Percentiles rank a stretch among this genome's conserved stretches.
These are phyloP conservation scores for Raphanus sativus DNA, from an alignment of 345 rosid genomes.

Conservation along the genomic window DNA sequence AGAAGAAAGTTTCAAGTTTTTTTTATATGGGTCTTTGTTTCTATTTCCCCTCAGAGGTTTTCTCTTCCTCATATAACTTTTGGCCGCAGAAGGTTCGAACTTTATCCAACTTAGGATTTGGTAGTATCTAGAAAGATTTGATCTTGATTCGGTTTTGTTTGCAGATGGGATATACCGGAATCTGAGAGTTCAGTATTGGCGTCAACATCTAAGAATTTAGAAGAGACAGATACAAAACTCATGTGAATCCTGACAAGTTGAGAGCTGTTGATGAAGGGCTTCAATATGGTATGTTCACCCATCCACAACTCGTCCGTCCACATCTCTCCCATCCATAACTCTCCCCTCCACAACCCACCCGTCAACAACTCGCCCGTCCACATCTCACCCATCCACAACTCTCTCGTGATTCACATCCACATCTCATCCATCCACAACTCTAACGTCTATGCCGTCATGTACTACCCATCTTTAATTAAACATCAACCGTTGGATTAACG, in stretches of 20 bases:
- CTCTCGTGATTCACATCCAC: no score
- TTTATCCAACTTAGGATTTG: constrained; percentile 13
- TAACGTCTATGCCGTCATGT: no score
- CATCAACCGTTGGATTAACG: no score
- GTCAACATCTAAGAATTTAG: constrained; percentile 82
- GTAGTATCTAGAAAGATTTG: neutral
- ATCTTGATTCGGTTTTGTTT: constrained; percentile 6
- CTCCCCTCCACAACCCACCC: no score
- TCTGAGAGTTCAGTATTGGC: constrained; percentile 50
- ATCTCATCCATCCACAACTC: no score
- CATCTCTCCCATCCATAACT: no score
- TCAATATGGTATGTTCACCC: constrained; percentile 47
- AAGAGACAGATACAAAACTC: constrained; percentile 50
- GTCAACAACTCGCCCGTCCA: no score
- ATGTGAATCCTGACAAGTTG: constrained; percentile 63
- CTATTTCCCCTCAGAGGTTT: constrained; percentile 57
- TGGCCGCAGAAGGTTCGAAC: constrained; percentile 74
- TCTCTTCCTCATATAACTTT: constrained; percentile 87
- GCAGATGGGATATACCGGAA: constrained; percentile 76
- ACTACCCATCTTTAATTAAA: no score
- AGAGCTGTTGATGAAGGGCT: constrained; percentile 96
- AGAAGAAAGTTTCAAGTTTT: no score
- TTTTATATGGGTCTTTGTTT: no score
- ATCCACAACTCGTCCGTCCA: no score
- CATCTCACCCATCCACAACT: no score